Evolutionary conservation across 2,329 filamentous ascomycete species (phyloP).

Genomic region (Colletotrichum higginsianum): DNA sequence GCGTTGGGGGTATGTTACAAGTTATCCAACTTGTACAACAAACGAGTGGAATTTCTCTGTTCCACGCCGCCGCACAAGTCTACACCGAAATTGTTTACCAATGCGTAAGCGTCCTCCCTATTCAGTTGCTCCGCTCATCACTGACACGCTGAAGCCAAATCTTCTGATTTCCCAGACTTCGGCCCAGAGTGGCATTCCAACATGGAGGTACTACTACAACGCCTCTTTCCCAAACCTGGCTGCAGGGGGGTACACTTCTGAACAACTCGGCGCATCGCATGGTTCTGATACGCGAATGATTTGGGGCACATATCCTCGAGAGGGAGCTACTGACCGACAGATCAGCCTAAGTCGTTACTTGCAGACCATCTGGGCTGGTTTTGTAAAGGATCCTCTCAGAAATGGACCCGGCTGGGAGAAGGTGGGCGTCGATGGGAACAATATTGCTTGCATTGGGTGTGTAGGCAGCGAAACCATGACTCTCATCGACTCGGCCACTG

Average conservation of each 20-base stretch:
- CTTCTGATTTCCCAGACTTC: conserved; percentile 18
- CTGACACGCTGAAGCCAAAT: conserved; percentile 3
- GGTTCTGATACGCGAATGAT: conserved; percentile 26
- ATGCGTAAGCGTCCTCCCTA: conserved; percentile 20
- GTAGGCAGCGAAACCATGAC: background rate
- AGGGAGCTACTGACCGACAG: conserved; percentile 14
- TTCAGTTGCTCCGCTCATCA: background rate
- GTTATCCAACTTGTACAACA: conserved; percentile 6
- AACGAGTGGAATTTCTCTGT: conserved; percentile 8
- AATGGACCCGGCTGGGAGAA: conserved; percentile 22
- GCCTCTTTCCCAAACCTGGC: conserved; percentile 27
- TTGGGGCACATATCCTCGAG: conserved; percentile 23
- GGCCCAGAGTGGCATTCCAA: conserved; percentile 7
- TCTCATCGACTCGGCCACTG: background rate
- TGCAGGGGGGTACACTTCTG: conserved; percentile 16
- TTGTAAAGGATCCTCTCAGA: conserved; percentile 23
- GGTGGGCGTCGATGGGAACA: conserved; percentile 3
- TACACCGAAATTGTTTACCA: conserved; percentile 25
- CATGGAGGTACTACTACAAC: conserved; percentile 36
- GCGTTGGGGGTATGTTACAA: background rate
- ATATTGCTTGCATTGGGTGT: conserved; percentile 18
- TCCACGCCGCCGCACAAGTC: conserved; percentile 12
- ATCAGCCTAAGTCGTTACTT: conserved; percentile 9
- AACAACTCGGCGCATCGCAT: conserved; percentile 23
- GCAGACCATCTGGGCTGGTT: conserved; percentile 18